phyloP scores from a whole-genome alignment of 2,329 filamentous ascomycete genomes.

The Diaporthe sp. region DNA sequence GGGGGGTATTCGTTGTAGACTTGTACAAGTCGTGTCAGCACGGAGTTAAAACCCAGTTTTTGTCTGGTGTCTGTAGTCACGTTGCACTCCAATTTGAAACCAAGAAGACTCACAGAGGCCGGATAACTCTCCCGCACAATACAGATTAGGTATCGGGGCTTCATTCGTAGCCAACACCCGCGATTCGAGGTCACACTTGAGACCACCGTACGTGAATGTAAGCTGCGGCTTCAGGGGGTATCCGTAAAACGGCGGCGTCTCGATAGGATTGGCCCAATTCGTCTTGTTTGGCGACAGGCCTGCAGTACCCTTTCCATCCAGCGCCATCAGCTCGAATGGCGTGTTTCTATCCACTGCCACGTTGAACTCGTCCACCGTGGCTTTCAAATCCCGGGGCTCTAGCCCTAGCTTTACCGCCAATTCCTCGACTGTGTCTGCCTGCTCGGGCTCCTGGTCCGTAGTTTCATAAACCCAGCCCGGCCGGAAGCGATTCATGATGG shows the following conservation, averaged over 20 bases:
- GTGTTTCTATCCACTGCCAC: conserved; percentile 12
- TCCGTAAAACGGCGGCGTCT: conserved; percentile 1
- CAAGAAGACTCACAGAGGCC: conserved; percentile 1
- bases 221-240: conserved; percentile 16
- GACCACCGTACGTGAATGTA: conserved; percentile 25
- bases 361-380: conserved; percentile 23
- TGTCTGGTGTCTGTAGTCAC: too few relatives aligned
- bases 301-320: conserved; percentile 18
- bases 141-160: conserved; percentile 1
- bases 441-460: conserved; percentile 22
- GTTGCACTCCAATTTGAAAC: background rate
- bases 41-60: background rate
- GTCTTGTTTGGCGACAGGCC: conserved; percentile 18
- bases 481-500: conserved; percentile 22
- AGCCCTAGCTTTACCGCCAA: background rate
- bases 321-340: conserved; percentile 1
- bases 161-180: conserved; percentile 15
- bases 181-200: conserved; percentile 30
- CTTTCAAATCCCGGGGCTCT: background rate
- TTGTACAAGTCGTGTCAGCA: background rate
- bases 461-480: conserved; percentile 30
- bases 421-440: conserved; percentile 16
- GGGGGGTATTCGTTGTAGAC: conserved; percentile 28
- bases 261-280: conserved; percentile 14
- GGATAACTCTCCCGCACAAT: conserved; percentile 21